Evolutionary conservation across 495 filamentous ascomycete species (phyloP), one percentile per base, ranked within the genome.

Genomic region (Aspergillus nidulans): DNA sequence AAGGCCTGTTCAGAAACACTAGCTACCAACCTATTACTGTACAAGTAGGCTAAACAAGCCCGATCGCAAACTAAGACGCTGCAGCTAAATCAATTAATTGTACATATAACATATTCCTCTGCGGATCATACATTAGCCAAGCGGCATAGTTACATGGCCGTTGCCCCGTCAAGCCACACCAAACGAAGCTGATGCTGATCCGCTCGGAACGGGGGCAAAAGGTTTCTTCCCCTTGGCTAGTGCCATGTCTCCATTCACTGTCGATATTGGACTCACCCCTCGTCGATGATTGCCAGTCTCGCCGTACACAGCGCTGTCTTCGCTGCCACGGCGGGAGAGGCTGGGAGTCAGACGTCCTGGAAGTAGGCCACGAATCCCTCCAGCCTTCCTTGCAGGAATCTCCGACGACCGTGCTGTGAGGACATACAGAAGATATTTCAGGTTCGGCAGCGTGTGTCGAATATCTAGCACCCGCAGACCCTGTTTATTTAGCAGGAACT

Each of bases 381-480:
- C 90, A 28, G 81, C 80, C 64, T 92, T 95, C 15, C 91, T 71
- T 20, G 82, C 84, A 0, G 90, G 90, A 13, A 95, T 69, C 58
- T 94, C 89, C 15, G 87, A 81, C 39, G 78, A 84, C 1, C 88
- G 88, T 0, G 89, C 87, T 19, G 87, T 89, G 41, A 90, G 84
- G 4, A 95, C 85, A 57, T 90, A 95, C 3, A 96, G 74, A n/a
- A 97, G 70, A 56, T 95, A 96, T 69, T 95, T 95, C 18, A 97
- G 70, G 61, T 98, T 98, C 34, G 91, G 89, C 15, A 97, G 74
- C 3, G 92, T 97, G 55, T 96, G 89, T 0, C 94, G 78, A 13
- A 96, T 87, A 67, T 98, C 94, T 36, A 95, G 77, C 9, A 91
- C 81, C 41, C 84, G 81, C 2, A 96, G 66, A 0, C 86, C 88